Evolutionary conservation across 2,329 filamentous ascomycete genomes (phyloP).

Genomic region (Phaeoacremonium minimum): DNA sequence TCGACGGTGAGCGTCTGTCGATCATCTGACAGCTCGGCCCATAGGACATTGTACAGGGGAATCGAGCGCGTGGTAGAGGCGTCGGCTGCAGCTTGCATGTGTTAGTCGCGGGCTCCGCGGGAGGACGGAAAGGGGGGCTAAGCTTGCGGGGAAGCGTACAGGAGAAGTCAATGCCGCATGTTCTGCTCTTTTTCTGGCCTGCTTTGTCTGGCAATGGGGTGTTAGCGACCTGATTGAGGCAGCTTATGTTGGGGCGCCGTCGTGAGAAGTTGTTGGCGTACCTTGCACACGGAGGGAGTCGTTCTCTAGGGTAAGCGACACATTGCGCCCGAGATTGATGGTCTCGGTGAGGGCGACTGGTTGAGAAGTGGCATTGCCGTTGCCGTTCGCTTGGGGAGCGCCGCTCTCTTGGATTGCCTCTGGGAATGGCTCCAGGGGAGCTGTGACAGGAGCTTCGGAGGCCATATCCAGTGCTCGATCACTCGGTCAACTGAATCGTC

Average conservation of each 20-base stretch:
- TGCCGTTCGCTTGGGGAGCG: no score
- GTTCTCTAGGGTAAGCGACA: conserved; percentile 23
- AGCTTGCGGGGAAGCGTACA: conserved; percentile 5
- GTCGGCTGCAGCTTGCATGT: background rate
- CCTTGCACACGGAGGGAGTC: conserved; percentile 26
- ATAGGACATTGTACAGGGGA: conserved; percentile 79
- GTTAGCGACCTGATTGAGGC: no score
- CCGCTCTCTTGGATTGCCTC: no score
- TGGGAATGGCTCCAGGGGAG: no score
- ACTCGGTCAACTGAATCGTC: no score
- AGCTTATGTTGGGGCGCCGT: background rate
- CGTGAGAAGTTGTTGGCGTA: conserved; percentile 12
- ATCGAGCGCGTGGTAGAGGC: conserved; percentile 35
- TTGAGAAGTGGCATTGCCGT: no score
- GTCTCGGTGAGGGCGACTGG: no score
- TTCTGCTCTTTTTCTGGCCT: conserved; percentile 12
- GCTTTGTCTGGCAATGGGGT: no score
- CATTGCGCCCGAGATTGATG: conserved; percentile 20
- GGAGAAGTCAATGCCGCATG: conserved; percentile 12
- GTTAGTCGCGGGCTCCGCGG: conserved; percentile 1
- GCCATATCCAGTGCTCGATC: no score
- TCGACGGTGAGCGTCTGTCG: conserved; percentile 62
- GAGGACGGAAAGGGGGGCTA: background rate
- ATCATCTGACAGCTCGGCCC: conserved; percentile 57
- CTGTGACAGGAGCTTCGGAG: no score